Base-by-base conservation (phyloP, 345 rosid genomes). In the Pugionium dolabratum region DNA sequence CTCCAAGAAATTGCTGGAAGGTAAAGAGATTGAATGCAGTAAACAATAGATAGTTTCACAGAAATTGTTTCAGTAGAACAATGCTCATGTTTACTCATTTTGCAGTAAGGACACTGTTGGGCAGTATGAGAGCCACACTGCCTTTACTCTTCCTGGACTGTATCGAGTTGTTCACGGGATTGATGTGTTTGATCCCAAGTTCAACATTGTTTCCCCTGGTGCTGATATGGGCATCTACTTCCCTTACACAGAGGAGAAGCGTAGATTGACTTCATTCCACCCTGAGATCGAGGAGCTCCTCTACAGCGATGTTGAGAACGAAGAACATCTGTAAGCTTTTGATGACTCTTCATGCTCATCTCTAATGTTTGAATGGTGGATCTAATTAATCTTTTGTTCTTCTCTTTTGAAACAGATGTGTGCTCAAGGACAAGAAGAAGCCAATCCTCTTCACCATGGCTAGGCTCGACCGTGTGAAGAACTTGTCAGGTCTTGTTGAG, bases 1-100 rank as follows among this genome's bases (percentile, higher is more conserved):
- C 86, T 79, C 89, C 97, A 90, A 74, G 97, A 90, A 66, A 90
- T 90, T 67, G 97, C 97, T 71, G 97, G 97, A 79, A 90, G 95
- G 97, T 89, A 64, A 78, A 36, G 55, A 62, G 3, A 48, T n/a
- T 54, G 6, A 29, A 28, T 41, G 25, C 0, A 18, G 7, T 25
- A 34, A 33, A 59, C 2, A 9, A 28, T 25, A 28, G 9, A 41
- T 3, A 9, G 41, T 37, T 37, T 7, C 8, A 1, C 6, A 37
- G 6, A 37, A 37, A 7, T 37, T 1, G 41, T 37, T 40, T 40
- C 6, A 40, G 44, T 9, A 7, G 7, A 40, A 40, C n/a, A 8
- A 9, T 40, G 44, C 2, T 40, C 44, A 7, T 40, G 44, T 40
- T 40, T 36, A 36, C 40, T 36, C 1, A 2, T 40, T 40, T 80